Conservation (phyloP, 2,329 filamentous ascomycete genomes). For the Helminthosporium solani region DNA sequence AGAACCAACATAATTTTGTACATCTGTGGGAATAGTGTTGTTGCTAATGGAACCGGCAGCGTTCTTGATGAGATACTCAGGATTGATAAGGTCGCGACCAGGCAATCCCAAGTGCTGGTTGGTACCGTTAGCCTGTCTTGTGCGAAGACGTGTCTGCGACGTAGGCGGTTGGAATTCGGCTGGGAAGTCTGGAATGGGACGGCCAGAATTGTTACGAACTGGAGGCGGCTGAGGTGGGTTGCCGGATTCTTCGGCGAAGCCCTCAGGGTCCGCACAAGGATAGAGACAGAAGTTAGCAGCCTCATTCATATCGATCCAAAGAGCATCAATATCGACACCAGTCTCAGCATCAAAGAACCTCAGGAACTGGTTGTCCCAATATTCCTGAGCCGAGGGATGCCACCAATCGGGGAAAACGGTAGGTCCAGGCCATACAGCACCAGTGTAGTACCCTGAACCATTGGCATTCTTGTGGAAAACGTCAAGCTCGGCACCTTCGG, state of each 20-base stretch:
- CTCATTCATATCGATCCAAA: constrained; percentile 57
- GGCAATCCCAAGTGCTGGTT: constrained; percentile 56
- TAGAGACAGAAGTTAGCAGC: constrained; percentile 38
- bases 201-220: constrained; percentile 60
- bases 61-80: constrained; percentile 66
- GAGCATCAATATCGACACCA: constrained; percentile 72
- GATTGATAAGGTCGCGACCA: constrained; percentile 64
- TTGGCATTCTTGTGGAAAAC: constrained; percentile 57
- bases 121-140: constrained; percentile 35
- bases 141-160: constrained; percentile 12
- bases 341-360: constrained; percentile 63
- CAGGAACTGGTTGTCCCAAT: constrained; percentile 69
- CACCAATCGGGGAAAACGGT: constrained; percentile 79
- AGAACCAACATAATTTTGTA: constrained; percentile 66
- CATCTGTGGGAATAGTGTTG: constrained; percentile 62
- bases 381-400: constrained; percentile 60
- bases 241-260: constrained; percentile 44
- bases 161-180: constrained; percentile 62
- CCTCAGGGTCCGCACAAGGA: constrained; percentile 51
- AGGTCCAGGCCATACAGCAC: constrained; percentile 76
- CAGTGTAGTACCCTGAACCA: constrained; percentile 54
- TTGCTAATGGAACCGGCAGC: constrained; percentile 44
- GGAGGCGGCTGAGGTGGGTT: constrained; percentile 65
- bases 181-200: constrained; percentile 68
- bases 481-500: constrained; percentile 59